Conservation (phyloP, 2,329 filamentous ascomycete genomes). For the Colletotrichum abscissum region DNA sequence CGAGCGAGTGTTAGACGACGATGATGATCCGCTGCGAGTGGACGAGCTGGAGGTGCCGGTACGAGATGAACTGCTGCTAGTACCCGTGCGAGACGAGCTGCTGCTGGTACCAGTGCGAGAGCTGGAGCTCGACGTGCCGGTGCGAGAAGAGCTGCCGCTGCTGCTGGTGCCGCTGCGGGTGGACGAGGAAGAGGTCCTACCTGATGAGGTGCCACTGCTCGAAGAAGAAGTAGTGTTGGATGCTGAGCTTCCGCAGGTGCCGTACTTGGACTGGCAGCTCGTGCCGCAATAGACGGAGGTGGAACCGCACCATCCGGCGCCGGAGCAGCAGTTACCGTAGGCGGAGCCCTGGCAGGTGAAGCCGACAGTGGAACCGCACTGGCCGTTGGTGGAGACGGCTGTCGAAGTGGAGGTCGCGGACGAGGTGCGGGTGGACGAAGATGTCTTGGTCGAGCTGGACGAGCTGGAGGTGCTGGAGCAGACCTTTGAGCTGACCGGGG, state of each 20-base stretch:
- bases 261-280: slow-evolving; percentile 36
- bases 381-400: slow-evolving; percentile 45
- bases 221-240: slow-evolving; percentile 3
- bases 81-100: neutral
- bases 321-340: slow-evolving; percentile 53
- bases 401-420: slow-evolving; percentile 36
- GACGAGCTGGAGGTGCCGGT: neutral
- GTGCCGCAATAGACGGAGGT: slow-evolving; percentile 35
- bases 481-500: slow-evolving; percentile 6
- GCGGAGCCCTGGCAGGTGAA: slow-evolving; percentile 48
- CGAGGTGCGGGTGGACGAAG: slow-evolving; percentile 23
- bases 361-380: slow-evolving; percentile 44
- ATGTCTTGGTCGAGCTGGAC: slow-evolving; percentile 10
- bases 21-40: neutral
- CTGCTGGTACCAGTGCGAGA: neutral
- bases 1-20: neutral
- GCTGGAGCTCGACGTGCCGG: neutral
- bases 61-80: neutral
- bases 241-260: slow-evolving; percentile 25
- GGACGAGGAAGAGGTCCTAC: slow-evolving; percentile 11
- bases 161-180: neutral
- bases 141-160: neutral
- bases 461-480: slow-evolving; percentile 26
- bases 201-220: neutral
- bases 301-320: slow-evolving; percentile 51